Evolutionary conservation across 2,329 filamentous ascomycete species (phyloP).

Genomic region (Domatiomyces globalis): DNA sequence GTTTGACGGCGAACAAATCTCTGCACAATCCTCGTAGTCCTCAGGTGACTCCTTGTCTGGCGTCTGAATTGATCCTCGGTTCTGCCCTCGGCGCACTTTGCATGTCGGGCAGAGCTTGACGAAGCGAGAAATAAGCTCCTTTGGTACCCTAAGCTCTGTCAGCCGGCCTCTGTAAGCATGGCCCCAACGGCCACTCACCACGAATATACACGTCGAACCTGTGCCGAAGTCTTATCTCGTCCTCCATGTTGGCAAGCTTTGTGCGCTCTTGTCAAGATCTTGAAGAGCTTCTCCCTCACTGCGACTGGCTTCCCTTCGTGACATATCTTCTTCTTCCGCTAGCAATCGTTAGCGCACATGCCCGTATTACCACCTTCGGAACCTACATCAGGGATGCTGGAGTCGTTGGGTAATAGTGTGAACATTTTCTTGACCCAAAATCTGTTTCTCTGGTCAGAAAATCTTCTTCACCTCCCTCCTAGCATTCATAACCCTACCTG

Average conservation of each 20-base stretch:
- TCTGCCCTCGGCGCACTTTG: slow-evolving; percentile 31
- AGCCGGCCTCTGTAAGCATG: not conserved
- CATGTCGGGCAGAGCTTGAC: slow-evolving; percentile 38
- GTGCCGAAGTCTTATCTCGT: slow-evolving; percentile 39
- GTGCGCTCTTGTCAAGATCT: slow-evolving; percentile 37
- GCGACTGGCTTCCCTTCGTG: slow-evolving; percentile 40
- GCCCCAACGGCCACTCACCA: slow-evolving; percentile 25
- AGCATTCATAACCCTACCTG: slow-evolving; percentile 21
- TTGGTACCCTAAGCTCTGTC: slow-evolving; percentile 30
- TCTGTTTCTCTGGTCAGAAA: slow-evolving; percentile 19
- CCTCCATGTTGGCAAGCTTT: slow-evolving; percentile 38
- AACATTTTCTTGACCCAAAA: slow-evolving; percentile 44
- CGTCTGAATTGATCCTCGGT: slow-evolving; percentile 14
- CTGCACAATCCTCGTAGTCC: not conserved
- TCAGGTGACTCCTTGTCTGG: slow-evolving; percentile 5
- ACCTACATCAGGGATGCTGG: slow-evolving; percentile 26
- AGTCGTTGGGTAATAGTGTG: slow-evolving; percentile 29
- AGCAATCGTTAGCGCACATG: slow-evolving; percentile 3
- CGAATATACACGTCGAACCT: slow-evolving; percentile 36
- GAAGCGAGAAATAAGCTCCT: slow-evolving; percentile 38
- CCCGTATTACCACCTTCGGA: not conserved
- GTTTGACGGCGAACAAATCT: not conserved
- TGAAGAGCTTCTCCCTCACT: slow-evolving; percentile 38
- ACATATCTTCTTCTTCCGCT: slow-evolving; percentile 32
- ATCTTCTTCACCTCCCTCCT: not conserved